Conservation (phyloP, 805 yeast genomes). For the Sporopachydermia quercuum region DNA sequence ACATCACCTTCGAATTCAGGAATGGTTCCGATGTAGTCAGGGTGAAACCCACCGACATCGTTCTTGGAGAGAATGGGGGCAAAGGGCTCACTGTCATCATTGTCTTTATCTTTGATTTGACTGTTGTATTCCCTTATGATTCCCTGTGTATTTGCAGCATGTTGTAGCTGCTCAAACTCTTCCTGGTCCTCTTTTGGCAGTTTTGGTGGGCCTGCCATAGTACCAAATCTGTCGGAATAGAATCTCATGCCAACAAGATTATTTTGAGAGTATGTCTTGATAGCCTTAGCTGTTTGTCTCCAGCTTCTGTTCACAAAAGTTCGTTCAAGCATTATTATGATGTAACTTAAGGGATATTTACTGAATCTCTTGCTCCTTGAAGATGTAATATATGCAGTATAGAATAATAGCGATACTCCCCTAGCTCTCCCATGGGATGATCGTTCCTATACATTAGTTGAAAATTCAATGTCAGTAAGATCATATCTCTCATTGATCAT, state of each 20-base stretch:
- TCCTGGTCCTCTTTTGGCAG: slow-evolving; percentile 72
- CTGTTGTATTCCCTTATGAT: slow-evolving; percentile 54
- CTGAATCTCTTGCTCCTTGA: too few species aligned
- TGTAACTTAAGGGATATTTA: too few species aligned
- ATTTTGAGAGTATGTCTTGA: too few species aligned
- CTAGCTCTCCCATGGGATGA: too few species aligned
- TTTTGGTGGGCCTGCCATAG: slow-evolving; percentile 45
- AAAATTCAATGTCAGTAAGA: too few species aligned
- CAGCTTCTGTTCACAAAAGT: too few species aligned
- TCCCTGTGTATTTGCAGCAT: slow-evolving; percentile 56
- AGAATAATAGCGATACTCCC: too few species aligned
- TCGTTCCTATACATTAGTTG: too few species aligned
- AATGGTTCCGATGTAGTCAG: slow-evolving; percentile 59
- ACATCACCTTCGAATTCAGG: slow-evolving; percentile 94
- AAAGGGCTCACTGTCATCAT: slow-evolving; percentile 8
- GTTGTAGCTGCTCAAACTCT: slow-evolving; percentile 81
- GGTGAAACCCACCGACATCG: slow-evolving; percentile 48
- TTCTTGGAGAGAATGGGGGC: slow-evolving; percentile 25
- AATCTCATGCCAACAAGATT: not conserved
- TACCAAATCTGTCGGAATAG: not conserved
- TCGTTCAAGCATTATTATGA: too few species aligned
- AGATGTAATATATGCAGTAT: too few species aligned
- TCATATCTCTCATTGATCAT: too few species aligned
- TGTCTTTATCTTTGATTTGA: slow-evolving; percentile 19
- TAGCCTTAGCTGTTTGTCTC: too few species aligned